Base-by-base conservation (phyloP, 2,329 filamentous ascomycete species). In the Alternaria longipes region DNA sequence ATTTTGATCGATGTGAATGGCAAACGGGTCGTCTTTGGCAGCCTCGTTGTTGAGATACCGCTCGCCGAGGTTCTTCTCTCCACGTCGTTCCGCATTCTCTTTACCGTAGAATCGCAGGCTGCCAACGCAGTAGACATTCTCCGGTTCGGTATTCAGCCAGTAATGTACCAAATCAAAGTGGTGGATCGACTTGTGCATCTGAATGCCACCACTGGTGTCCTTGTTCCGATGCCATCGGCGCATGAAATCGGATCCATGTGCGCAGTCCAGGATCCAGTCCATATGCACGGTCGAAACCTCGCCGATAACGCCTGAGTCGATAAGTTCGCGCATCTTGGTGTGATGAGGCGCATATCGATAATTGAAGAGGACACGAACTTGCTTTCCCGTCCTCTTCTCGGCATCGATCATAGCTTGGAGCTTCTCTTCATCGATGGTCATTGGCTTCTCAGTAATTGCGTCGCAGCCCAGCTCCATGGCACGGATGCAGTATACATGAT, bases 311-410 rank as follows among this genome's bases (percentile, higher is more conserved):
- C 85, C 85, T 0, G 84, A 82, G 3, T 77, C 80, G 5, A 89
- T 64, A 1, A 89, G 66, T 71, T 87, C 83, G 59, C 81, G 84
- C 3, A 89, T 80, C 62, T 85, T 86, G 11, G 86, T 89, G 72
- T 89, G 87, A 74, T 89, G 87, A 20, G 87, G 87, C 30, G 86
- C 86, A 67, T 89, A 89, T 30, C 87, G 84, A 75, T 89, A 89
- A 76, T 89, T 89, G 80, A 89, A 89, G 0, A 84, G 85, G 0
- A 89, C 86, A 16, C 87, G 82, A 3, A 89, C 81, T 36, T 81
- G 80, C 12, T 77, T 74, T 4, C 80, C 79, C 0, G 84, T 86
- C n/a, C 81, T 78, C 52, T 84, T 80, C 18, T 86, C 85, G 11
- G 85, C 84, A 64, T 82, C 81, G 63, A 88, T 81, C 62, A 89